Conservation (phyloP, 75 land plant genomes). For the Selaginella tamariscina region DNA sequence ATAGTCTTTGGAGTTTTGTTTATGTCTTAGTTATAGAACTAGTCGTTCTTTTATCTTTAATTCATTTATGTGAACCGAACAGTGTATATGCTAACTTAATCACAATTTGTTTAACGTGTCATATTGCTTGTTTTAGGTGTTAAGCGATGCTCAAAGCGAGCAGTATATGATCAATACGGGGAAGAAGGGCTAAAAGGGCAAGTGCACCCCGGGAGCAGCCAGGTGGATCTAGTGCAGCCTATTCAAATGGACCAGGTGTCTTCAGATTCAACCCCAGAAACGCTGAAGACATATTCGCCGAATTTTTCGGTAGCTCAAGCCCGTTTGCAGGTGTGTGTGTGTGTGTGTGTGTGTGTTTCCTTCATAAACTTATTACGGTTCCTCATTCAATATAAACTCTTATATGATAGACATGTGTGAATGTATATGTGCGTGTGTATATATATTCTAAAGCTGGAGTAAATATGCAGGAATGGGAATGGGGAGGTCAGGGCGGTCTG, state of each 20-base stretch:
- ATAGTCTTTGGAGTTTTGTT: too few relatives aligned
- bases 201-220: conserved; percentile 38
- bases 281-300: conserved; percentile 64
- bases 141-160: conserved; percentile 73
- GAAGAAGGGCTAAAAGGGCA: conserved; percentile 81
- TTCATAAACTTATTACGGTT: too few relatives aligned
- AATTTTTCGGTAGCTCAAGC: conserved; percentile 55
- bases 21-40: not conserved
- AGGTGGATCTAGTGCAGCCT: conserved; percentile 16
- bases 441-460: not conserved
- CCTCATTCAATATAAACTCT: too few relatives aligned
- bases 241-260: conserved; percentile 33
- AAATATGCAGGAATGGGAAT: conserved; percentile 9
- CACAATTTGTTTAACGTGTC: too few relatives aligned
- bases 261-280: conserved; percentile 63
- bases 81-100: too few relatives aligned
- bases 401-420: too few relatives aligned
- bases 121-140: conserved; percentile 54
- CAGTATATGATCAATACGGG: conserved; percentile 74
- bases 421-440: too few relatives aligned
- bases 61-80: too few relatives aligned
- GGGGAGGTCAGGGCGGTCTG: conserved; percentile 26
- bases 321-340: too few relatives aligned
- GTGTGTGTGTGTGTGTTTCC: too few relatives aligned
- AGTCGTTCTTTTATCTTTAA: not conserved